A percentile compares a stretch with the other conserved stretches of the same genome.
Evolutionary conservation across 2,329 filamentous ascomycete genomes (phyloP).

Genomic region (Clarireedia homoeocarpa): DNA sequence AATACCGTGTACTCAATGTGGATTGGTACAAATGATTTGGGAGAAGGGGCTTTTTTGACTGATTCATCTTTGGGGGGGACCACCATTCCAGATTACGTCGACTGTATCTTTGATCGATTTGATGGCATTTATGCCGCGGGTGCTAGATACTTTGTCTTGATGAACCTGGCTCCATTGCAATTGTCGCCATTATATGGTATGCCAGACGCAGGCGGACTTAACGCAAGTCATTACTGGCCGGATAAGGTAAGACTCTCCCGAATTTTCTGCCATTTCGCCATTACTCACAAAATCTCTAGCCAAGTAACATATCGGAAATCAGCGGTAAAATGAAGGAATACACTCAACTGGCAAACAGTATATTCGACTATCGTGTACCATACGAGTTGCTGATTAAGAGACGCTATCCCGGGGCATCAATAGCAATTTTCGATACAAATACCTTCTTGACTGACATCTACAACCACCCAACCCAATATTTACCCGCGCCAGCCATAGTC

Average conservation of each 20-base stretch:
- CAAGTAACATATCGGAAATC: constrained; percentile 41
- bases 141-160: constrained; percentile 61
- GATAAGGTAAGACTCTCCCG: constrained; percentile 20
- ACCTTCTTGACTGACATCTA: constrained; percentile 58
- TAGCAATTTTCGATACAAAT: constrained; percentile 63
- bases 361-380: constrained; percentile 43
- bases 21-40: constrained; percentile 78
- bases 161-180: constrained; percentile 62
- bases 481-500: constrained; percentile 56
- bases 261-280: neutral
- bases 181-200: constrained; percentile 58
- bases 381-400: constrained; percentile 36
- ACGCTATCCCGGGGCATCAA: constrained; percentile 48
- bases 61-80: constrained; percentile 51
- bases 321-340: constrained; percentile 43
- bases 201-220: constrained; percentile 35
- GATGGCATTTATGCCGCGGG: constrained; percentile 57
- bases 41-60: constrained; percentile 55
- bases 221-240: constrained; percentile 38
- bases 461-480: constrained; percentile 48
- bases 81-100: constrained; percentile 55
- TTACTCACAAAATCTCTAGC: constrained; percentile 32
- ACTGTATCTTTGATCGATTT: constrained; percentile 59
- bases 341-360: constrained; percentile 40
- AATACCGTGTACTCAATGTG: constrained; percentile 69